Evolutionary conservation across 2,329 filamentous ascomycete genomes (phyloP).

Genomic region (Pseudofabraea citricarpa): DNA sequence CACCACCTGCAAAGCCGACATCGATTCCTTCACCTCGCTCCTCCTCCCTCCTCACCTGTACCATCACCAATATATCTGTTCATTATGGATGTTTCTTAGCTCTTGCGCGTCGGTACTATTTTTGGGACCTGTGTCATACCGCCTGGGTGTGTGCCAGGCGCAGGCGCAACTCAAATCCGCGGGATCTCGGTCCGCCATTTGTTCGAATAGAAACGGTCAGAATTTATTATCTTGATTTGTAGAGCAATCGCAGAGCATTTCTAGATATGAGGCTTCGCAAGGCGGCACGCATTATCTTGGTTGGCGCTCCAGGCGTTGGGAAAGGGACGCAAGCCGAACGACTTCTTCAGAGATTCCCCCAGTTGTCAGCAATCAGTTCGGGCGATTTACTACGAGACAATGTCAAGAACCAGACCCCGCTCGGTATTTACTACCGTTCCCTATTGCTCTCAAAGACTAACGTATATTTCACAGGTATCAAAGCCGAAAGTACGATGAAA

Average conservation of each 20-base stretch:
- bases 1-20: conserved; percentile 1
- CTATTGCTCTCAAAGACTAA: neutral
- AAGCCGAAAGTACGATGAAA: conserved; percentile 86
- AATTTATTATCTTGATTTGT: no score
- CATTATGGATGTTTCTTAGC: conserved; percentile 22
- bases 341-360: conserved; percentile 78
- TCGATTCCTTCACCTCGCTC: neutral
- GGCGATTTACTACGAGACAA: conserved; percentile 89
- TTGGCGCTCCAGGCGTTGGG: conserved; percentile 86
- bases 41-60: conserved; percentile 1
- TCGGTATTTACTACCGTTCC: conserved; percentile 56
- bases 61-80: conserved; percentile 3
- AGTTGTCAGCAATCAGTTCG: conserved; percentile 87
- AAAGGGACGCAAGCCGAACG: conserved; percentile 96
- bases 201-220: no score
- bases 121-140: conserved; percentile 1
- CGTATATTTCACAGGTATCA: conserved; percentile 61
- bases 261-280: conserved; percentile 62
- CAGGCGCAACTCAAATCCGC: conserved; percentile 13
- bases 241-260: conserved; percentile 13
- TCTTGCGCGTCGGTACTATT: conserved; percentile 4
- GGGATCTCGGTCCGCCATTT: no score
- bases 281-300: conserved; percentile 88
- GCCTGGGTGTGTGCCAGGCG: conserved; percentile 13
- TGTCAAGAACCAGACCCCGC: conserved; percentile 80